Evolutionary conservation across 192 early-diverging fungal species (phyloP), one percentile per base, ranked within the genome.

Genomic region (Mortierella hygrophila): DNA sequence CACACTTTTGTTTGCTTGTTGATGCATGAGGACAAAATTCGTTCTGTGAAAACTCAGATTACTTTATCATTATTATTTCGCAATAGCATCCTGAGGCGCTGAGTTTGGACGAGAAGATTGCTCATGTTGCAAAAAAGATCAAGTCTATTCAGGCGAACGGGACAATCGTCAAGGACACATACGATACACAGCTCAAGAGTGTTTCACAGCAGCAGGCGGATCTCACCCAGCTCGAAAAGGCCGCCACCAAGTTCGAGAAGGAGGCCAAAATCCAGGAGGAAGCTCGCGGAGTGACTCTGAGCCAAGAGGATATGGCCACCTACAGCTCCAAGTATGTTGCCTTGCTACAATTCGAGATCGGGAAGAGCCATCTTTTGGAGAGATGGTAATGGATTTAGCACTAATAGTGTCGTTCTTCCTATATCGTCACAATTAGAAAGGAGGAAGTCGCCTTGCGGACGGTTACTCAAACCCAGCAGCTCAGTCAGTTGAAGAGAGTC

Each of bases 81-180:
- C 37, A 75, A 81, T 88, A 94, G 92, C 92, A 92, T 81, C 94
- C 94, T 44, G 88, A 90, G 49, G 84, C 92, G 18, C 63, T 95
- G 11, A 89, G 88, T 40, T 80, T 97, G 40, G 93, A 94, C 60
- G 97, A 98, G 78, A 95, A 95, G 86, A 89, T 96, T 10, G 75
- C 88, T 42, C 94, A 98, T 89, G 82, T 92, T 40, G 81, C 90
- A 73, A 92, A 93, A 77, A 97, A 97, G 85, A 85, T 68, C 88
- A 95, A 52, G 94, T 94, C 81, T 80, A 91, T 41, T 77, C 80
- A 70, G 47, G 21, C 70, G 54, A 86, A 86, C 63, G 76, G 65
- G 18, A 15, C 38, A 10, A 18, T 75, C 4, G 84, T 86, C 75
- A 81, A 81, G 41, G 84, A 86, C 0, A 81, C 78, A 29, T 86